These are phyloP conservation scores for Lentinula raphanica DNA, from an alignment of 768 basidiomycete genomes.

Conservation along the genomic window DNA sequence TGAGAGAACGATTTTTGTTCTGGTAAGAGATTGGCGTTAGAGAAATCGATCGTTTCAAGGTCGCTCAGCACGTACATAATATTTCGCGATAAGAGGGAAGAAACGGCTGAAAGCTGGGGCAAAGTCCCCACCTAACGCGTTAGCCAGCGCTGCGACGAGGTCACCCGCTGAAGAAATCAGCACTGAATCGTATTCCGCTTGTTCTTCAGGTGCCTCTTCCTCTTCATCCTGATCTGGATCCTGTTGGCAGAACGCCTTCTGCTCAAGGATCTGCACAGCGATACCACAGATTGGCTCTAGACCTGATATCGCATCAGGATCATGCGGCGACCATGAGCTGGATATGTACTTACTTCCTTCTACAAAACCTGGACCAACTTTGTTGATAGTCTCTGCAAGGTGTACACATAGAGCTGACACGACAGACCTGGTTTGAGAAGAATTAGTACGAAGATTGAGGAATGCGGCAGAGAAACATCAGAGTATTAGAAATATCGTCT, in stretches of 20 bases:
- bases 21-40: constrained; percentile 23
- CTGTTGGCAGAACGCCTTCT: constrained; percentile 94
- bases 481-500: constrained; percentile 38
- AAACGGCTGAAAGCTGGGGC: constrained; percentile 77
- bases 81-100: constrained; percentile 85
- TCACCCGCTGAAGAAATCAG: constrained; percentile 92
- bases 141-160: constrained; percentile 85
- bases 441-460: no score
- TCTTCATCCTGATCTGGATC: constrained; percentile 90
- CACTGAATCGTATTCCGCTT: constrained; percentile 95
- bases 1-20: constrained; percentile 82
- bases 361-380: constrained; percentile 83
- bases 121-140: constrained; percentile 82
- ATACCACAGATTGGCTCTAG: constrained; percentile 76
- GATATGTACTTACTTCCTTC: constrained; percentile 56
- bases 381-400: constrained; percentile 87
- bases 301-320: constrained; percentile 34
- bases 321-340: neutral
- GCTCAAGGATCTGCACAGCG: constrained; percentile 81
- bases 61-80: constrained; percentile 61
- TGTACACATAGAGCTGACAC: constrained; percentile 84
- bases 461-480: no score
- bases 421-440: constrained; percentile 56
- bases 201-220: constrained; percentile 81
- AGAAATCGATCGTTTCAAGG: neutral